phyloP scores from a whole-genome alignment of 176 grass and related monocot species.

The Triticum turgidum region DNA sequence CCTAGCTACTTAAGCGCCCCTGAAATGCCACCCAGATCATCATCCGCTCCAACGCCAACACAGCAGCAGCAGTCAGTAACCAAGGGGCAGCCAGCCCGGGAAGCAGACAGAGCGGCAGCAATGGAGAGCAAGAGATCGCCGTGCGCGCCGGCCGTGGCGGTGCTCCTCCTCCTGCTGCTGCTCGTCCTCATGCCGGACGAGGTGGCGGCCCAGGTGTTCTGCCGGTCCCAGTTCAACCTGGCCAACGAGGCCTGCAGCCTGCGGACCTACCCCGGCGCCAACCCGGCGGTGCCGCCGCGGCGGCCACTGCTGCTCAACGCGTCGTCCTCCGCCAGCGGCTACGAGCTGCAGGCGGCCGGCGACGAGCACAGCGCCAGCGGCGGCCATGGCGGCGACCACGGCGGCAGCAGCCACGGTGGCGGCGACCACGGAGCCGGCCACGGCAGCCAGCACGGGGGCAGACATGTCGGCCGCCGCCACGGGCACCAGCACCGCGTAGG shows the following conservation, averaged over 20 bases:
- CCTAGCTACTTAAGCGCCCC: conserved; percentile 22
- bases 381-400: neutral
- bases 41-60: neutral
- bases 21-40: conserved; percentile 17
- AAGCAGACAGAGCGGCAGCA: neutral
- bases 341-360: conserved; percentile 33
- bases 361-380: neutral
- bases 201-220: conserved; percentile 6
- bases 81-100: neutral
- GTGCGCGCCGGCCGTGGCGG: neutral
- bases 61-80: neutral
- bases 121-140: conserved; percentile 23
- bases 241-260: conserved; percentile 33
- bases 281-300: conserved; percentile 29
- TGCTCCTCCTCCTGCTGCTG: conserved; percentile 7
- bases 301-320: conserved; percentile 37
- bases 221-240: conserved; percentile 24
- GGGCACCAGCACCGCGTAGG: neutral
- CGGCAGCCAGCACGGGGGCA: neutral
- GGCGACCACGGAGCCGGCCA: neutral
- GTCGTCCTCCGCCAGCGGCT: conserved; percentile 16
- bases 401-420: neutral
- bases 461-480: neutral
- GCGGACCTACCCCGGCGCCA: conserved; percentile 18
- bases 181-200: neutral